Evolutionary conservation across 768 basidiomycete species (phyloP).

Genomic region (Mrakia gelida): DNA sequence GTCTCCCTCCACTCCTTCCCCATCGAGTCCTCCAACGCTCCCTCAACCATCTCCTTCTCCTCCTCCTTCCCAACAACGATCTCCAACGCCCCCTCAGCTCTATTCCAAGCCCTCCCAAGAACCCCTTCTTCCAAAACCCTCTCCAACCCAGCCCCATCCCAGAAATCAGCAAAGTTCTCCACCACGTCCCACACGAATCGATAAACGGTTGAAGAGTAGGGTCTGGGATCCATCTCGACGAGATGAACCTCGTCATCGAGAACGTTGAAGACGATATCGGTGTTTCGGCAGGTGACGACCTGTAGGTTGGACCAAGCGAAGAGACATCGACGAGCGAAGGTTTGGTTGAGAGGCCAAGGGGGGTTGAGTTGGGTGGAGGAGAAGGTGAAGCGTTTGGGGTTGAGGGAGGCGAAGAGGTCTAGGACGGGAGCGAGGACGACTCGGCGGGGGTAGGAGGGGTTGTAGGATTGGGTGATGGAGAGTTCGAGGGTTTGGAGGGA

Average conservation of each 20-base stretch:
- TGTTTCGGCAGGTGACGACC: not conserved
- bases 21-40: not conserved
- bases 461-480: not conserved
- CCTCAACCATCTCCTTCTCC: not conserved
- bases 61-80: not conserved
- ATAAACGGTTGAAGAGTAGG: not conserved
- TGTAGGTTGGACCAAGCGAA: not conserved
- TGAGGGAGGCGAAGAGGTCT: not conserved
- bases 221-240: not conserved
- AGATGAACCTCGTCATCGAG: not conserved
- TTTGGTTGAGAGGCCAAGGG: not conserved
- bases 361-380: not conserved
- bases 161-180: not conserved
- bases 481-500: not conserved
- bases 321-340: not conserved
- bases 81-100: not conserved
- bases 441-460: not conserved
- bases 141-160: not conserved
- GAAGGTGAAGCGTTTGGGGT: not conserved
- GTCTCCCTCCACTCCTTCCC: conserved; percentile 23
- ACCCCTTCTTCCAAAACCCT: not conserved
- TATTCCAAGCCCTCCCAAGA: not conserved
- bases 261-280: not conserved
- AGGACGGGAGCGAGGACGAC: not conserved
- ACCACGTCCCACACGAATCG: not conserved